Percentiles rank a stretch among this genome's conserved stretches.
phyloP scores from a whole-genome alignment of 2,329 filamentous ascomycete genomes.

The Penicillium sp. region DNA sequence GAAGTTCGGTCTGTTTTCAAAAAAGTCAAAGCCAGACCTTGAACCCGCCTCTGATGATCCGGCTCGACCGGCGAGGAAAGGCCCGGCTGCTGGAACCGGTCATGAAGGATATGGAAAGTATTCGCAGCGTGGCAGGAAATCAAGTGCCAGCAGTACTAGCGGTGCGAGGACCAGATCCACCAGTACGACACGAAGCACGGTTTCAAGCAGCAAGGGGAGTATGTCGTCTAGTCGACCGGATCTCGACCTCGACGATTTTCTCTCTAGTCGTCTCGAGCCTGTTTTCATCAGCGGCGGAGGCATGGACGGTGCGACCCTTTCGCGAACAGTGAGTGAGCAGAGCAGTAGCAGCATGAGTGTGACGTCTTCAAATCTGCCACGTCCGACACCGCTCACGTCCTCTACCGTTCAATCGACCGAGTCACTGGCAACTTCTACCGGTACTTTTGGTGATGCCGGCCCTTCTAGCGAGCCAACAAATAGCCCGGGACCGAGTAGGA shows the following conservation, averaged over 20 bases:
- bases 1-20: slow-evolving; percentile 77
- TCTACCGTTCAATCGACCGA: slow-evolving; percentile 37
- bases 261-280: slow-evolving; percentile 50
- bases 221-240: slow-evolving; percentile 41
- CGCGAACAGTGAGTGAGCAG: slow-evolving; percentile 43
- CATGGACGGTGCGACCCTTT: slow-evolving; percentile 33
- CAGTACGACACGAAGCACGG: slow-evolving; percentile 42
- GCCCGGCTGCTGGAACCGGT: slow-evolving; percentile 87
- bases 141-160: slow-evolving; percentile 44
- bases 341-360: slow-evolving; percentile 39
- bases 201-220: slow-evolving; percentile 45
- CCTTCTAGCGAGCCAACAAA: slow-evolving; percentile 8
- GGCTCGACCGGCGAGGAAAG: slow-evolving; percentile 64
- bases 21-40: slow-evolving; percentile 66
- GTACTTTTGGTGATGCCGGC: slow-evolving; percentile 21
- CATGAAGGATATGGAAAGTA: slow-evolving; percentile 68
- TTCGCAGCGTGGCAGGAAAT: slow-evolving; percentile 46
- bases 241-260: slow-evolving; percentile 51
- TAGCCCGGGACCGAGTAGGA: slow-evolving; percentile 2
- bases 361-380: slow-evolving; percentile 29
- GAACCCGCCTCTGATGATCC: slow-evolving; percentile 55
- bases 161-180: slow-evolving; percentile 44
- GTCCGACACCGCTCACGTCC: slow-evolving; percentile 21
- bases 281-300: slow-evolving; percentile 53
- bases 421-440: slow-evolving; percentile 32